A percentile compares a stretch with the other conserved stretches of the same genome.
Conservation (phyloP, 805 yeast genomes). For the Metschnikowia vanudenii region DNA sequence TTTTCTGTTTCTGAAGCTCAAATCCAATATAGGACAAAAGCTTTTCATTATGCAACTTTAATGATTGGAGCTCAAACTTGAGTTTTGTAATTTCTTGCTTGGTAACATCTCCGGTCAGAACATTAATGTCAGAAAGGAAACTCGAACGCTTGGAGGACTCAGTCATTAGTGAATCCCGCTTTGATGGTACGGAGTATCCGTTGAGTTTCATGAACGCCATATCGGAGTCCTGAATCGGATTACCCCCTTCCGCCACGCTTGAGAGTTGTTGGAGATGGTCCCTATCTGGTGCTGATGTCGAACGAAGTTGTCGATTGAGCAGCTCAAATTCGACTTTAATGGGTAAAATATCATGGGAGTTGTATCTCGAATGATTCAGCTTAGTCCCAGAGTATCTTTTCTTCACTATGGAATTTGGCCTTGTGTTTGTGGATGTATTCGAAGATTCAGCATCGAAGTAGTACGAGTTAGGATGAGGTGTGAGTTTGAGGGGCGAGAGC, state of each 20-base stretch:
- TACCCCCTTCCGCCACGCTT: conserved; percentile 16
- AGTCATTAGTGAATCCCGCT: conserved; percentile 20
- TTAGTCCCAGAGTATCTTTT: conserved; percentile 31
- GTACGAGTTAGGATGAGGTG: conserved; percentile 23
- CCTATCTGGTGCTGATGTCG: conserved; percentile 31
- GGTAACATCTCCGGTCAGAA: conserved; percentile 27
- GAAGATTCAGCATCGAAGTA: conserved; percentile 21
- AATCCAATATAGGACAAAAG: conserved; percentile 57
- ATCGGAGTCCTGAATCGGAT: conserved; percentile 19
- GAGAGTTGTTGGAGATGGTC: conserved; percentile 14
- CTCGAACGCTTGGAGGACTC: conserved; percentile 36
- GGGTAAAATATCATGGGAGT: conserved; percentile 43
- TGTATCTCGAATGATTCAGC: conserved; percentile 39
- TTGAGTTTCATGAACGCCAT: conserved; percentile 31
- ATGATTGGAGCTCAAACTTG: conserved; percentile 52
- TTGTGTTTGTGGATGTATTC: conserved; percentile 7
- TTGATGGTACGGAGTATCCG: conserved; percentile 21
- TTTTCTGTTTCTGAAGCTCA: conserved; percentile 49
- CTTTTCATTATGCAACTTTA: conserved; percentile 55
- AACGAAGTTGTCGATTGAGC: conserved; percentile 18
- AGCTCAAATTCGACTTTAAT: conserved; percentile 44
- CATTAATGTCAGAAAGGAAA: conserved; percentile 23
- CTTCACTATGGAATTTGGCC: conserved; percentile 6
- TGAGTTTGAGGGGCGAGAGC: conserved; percentile 42
- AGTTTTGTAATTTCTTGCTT: conserved; percentile 51